A percentile compares a stretch with the other conserved stretches of the same genome.
Evolutionary conservation across 148 eudicot species (phyloP).

Genomic region (Chenopodium suecicum): DNA sequence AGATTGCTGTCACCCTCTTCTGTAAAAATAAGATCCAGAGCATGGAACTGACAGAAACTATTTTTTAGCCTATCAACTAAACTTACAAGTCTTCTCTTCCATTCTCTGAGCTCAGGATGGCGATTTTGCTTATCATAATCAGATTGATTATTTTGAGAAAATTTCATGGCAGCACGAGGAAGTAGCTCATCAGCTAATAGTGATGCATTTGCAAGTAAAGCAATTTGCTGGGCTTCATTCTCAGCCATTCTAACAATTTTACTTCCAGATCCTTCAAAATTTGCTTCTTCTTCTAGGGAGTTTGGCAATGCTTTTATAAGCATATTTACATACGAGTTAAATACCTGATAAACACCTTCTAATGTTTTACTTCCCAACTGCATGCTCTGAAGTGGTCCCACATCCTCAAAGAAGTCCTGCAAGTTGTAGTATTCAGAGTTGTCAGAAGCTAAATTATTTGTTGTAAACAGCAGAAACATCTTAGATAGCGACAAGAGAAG

Average conservation of each 20-base stretch:
- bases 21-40: conserved; percentile 87
- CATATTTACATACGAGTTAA: conserved; percentile 68
- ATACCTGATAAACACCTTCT: conserved; percentile 89
- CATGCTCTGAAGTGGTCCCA: conserved; percentile 86
- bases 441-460: neutral
- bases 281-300: conserved; percentile 80
- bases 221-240: conserved; percentile 87
- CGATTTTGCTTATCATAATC: conserved; percentile 77
- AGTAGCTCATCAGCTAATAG: conserved; percentile 86
- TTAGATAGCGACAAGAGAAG: neutral
- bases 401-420: conserved; percentile 95
- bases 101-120: conserved; percentile 93
- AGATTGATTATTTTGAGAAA: conserved; percentile 52
- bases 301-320: conserved; percentile 94
- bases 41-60: conserved; percentile 92
- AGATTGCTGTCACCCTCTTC: conserved; percentile 94
- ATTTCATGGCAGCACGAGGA: conserved; percentile 92
- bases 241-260: conserved; percentile 91
- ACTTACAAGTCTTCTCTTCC: conserved; percentile 81
- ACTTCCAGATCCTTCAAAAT: conserved; percentile 68
- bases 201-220: conserved; percentile 96
- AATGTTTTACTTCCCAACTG: conserved; percentile 85
- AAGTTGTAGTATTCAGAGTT: conserved; percentile 4
- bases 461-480: neutral
- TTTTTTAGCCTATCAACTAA: conserved; percentile 86